These are phyloP conservation scores for Aspergillus coremiiformis DNA, from an alignment of 495 filamentous ascomycete species.

Conservation along the genomic window DNA sequence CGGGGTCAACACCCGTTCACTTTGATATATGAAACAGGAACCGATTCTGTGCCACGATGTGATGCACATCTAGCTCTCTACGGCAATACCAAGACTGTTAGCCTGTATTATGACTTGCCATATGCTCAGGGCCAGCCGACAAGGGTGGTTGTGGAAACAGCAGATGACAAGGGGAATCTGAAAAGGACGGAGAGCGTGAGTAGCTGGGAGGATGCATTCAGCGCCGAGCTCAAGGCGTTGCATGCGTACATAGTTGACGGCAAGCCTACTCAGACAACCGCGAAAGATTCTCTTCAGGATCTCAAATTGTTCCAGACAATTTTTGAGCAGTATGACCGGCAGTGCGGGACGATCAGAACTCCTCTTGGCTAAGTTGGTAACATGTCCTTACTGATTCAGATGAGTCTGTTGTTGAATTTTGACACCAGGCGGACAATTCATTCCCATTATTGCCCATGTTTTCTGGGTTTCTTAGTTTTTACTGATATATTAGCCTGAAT, in stretches of 20 bases:
- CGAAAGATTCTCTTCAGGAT: conserved; percentile 44
- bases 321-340: conserved; percentile 37
- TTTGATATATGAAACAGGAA: conserved; percentile 49
- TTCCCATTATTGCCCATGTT: neutral
- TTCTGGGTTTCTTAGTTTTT: neutral
- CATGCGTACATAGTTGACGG: conserved; percentile 38
- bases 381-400: neutral
- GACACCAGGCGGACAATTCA: neutral
- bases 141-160: conserved; percentile 42
- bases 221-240: conserved; percentile 41
- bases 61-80: conserved; percentile 52
- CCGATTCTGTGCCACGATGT: conserved; percentile 46
- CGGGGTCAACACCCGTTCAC: conserved; percentile 33
- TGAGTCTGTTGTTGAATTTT: neutral
- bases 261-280: conserved; percentile 41
- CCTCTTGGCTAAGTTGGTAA: conserved; percentile 25
- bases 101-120: conserved; percentile 46
- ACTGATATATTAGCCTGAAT: neutral
- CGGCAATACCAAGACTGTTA: conserved; percentile 38
- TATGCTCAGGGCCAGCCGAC: conserved; percentile 43
- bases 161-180: conserved; percentile 26
- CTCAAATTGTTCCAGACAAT: conserved; percentile 29
- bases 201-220: conserved; percentile 48
- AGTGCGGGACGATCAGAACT: conserved; percentile 37
- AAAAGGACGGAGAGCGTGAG: conserved; percentile 30